Evolutionary conservation across 2,329 filamentous ascomycete species (phyloP), one percentile per base, ranked within the genome.

Genomic region (Pseudonectria buxi): DNA sequence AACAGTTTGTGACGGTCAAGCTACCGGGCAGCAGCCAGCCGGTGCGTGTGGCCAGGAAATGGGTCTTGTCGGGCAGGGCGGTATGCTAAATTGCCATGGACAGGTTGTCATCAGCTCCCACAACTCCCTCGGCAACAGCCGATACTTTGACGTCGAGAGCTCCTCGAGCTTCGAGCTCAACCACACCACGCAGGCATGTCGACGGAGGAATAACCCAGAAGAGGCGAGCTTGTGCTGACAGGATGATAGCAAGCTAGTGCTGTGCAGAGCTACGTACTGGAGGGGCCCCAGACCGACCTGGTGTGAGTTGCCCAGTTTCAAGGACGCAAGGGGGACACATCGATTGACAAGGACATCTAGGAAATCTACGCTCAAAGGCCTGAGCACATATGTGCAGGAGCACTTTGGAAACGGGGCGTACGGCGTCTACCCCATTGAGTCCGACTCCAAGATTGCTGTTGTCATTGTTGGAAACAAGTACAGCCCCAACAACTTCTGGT

Each of bases 401-500:
- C 92, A 98, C 68, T 98, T 89, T 59, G 80, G 86, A 9, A 83
- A 78, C 52, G 83, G 82, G 35, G 79, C 84, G 10, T 83, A 83
- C 49, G 87, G 89, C 47, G 86, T 86, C 32, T 95, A 86, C 60
- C 86, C 90, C 10, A 80, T 78, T 49, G 77, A 86, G 50, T 71
- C 82, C 45, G 85, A 90, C 59, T 75, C 76, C 18, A 78, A 81
- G 51, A 64, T 96, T 41, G 86, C 88, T 31, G 71, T 95, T 45
- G 64, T 94, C 36, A 78, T 95, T 33, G 89, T 95, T 32, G 86
- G 89, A 37, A 95, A 92, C 71, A 95, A 95, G 64, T 96, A 96
- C 70, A 94, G 86, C 54, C 92, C 94, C 7, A 87, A 89, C 60
- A 98, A 98, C 72, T 98, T 88, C 73, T 96, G 92, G 88, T 88